Evolutionary conservation across 805 yeast genomes (phyloP).

Genomic region (Starmerella ratchasimensis): DNA sequence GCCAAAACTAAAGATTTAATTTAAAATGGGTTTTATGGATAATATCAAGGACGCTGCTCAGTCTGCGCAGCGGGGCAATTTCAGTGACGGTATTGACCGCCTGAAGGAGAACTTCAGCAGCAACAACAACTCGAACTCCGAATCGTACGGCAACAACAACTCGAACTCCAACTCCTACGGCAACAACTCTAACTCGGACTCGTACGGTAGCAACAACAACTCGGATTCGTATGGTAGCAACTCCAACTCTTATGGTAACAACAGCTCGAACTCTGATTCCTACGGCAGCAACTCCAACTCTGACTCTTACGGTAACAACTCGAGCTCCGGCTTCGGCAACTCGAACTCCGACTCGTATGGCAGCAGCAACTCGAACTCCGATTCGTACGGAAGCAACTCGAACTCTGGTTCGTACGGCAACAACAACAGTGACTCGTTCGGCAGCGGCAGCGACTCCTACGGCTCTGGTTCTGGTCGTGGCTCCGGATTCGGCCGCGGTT

Average conservation of each 20-base stretch:
- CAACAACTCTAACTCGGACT: constrained; percentile 23
- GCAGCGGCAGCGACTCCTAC: constrained; percentile 18
- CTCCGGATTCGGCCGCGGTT: too few relatives aligned
- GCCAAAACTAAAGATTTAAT: not conserved
- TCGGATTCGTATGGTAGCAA: too few relatives aligned
- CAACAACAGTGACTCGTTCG: constrained; percentile 22
- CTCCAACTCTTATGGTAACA: too few relatives aligned
- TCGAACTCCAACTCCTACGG: constrained; percentile 22
- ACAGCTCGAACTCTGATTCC: constrained; percentile 22
- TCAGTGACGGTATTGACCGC: constrained; percentile 13
- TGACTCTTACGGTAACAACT: constrained; percentile 21
- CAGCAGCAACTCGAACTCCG: constrained; percentile 11
- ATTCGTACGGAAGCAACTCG: constrained; percentile 6
- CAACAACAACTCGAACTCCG: constrained; percentile 20
- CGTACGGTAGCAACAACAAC: constrained; percentile 19
- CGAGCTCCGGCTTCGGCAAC: constrained; percentile 13
- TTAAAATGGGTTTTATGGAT: constrained; percentile 19
- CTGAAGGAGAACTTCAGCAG: constrained; percentile 19
- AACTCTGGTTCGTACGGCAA: constrained; percentile 1
- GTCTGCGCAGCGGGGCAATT: constrained; percentile 11
- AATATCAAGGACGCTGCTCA: constrained; percentile 12
- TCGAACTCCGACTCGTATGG: constrained; percentile 4
- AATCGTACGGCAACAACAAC: constrained; percentile 14
- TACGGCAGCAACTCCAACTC: constrained; percentile 22
- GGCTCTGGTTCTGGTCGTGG: constrained; percentile 12